phyloP scores from a whole-genome alignment of 257 asterid genomes.

The Lycium ferocissimum region DNA sequence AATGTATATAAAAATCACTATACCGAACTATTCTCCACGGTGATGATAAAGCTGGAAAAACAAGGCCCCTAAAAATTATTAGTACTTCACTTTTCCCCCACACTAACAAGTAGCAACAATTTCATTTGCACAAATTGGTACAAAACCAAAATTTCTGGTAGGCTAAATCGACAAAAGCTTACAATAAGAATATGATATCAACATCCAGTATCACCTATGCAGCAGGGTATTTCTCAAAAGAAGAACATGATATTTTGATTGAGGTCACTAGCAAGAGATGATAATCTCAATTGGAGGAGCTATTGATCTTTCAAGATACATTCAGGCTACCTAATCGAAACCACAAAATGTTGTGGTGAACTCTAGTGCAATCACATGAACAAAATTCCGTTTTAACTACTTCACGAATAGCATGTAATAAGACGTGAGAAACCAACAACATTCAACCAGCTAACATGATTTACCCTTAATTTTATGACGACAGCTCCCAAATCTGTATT shows the following conservation, averaged over 20 bases:
- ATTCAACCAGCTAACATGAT: neutral
- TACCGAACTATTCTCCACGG: neutral
- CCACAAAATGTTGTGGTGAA: slow-evolving; percentile 8
- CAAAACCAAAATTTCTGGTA: neutral
- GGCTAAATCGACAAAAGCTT: neutral
- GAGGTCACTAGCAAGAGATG: neutral
- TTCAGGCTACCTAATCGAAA: slow-evolving; percentile 2
- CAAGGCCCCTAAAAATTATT: neutral
- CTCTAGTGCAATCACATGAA: slow-evolving; percentile 1
- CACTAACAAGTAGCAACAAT: neutral
- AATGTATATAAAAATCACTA: neutral
- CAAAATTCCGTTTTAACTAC: neutral
- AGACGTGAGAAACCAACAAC: neutral
- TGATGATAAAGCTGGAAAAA: neutral
- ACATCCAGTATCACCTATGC: neutral
- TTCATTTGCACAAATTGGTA: slow-evolving; percentile 6
- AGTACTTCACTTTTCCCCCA: neutral
- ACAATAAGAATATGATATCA: neutral
- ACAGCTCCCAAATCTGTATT: slow-evolving; percentile 5
- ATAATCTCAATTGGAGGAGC: neutral
- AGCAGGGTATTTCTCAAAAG: slow-evolving; percentile 14
- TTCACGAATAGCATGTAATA: slow-evolving; percentile 25
- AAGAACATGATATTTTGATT: slow-evolving; percentile 3
- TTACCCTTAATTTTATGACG: neutral
- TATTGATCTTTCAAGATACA: slow-evolving; percentile 21